Evolutionary conservation across 2,329 filamentous ascomycete genomes (phyloP), one percentile per base, ranked within the genome.

Genomic region (Passalora sequoiae): DNA sequence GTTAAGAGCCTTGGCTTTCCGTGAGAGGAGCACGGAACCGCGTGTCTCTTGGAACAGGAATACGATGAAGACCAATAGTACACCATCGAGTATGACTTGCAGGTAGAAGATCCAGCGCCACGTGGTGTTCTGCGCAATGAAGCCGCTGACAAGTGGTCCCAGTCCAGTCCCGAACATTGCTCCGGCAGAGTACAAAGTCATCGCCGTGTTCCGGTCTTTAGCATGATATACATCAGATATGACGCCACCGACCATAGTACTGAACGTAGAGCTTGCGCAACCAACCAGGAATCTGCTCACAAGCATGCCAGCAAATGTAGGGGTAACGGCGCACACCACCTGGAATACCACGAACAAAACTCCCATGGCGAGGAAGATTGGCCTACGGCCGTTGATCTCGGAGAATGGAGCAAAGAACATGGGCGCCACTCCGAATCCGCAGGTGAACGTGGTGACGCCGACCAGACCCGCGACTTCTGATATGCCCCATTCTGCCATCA

Each of bases 81-180:
- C 62, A 0, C 72, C 80, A 42, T 81, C 78, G 16, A 77, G 68
- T 33, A 95, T 88, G 6, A 80, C 78, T 55, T 96, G 89, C 20
- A 89, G 73, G 75, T 88, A 94, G 62, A 94, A 94, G 0, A 89
- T 78, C 88, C 89, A 95, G 49, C 86, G 79, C 87, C 87, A 94
- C 4, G 67, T 74, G 1, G 78, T 73, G 38, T 78, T 72, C 25
- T 84, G 69, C 0, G 83, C 78, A 49, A 96, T 79, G 33, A 83
- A 78, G 1, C 85, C 79, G 4, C 76, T 77, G 1, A 89, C 69
- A 5, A 95, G 60, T 0, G 89, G 89, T 0, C 89, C 89, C 1
- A 84, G 68, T 0, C 88, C 88, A 0, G 88, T 94, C 0, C 88
- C 91, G 7, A 84, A 74, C 0, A 96, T 69, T 0, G 88, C 89